phyloP scores from a whole-genome alignment of 441 rosid species.

The Mallotus repandus region DNA sequence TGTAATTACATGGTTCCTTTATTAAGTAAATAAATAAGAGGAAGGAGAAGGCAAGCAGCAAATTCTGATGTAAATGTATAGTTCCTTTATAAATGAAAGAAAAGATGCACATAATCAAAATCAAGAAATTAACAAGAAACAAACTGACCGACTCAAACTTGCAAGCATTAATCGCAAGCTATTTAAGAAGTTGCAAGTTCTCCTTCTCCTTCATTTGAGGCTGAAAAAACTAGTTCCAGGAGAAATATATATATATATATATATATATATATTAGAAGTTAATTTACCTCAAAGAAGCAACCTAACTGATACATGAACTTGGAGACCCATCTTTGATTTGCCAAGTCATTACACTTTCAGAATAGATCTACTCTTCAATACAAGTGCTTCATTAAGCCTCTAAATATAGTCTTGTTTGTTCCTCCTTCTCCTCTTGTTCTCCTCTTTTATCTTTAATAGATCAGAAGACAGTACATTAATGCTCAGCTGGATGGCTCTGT shows the following conservation, averaged over 20 bases:
- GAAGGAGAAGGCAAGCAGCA: too few species aligned
- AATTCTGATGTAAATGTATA: background rate
- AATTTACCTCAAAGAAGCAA: background rate
- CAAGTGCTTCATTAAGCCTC: background rate
- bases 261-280: background rate
- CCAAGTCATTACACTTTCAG: background rate
- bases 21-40: too few species aligned
- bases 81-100: background rate
- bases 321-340: background rate
- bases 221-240: background rate
- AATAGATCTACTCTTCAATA: background rate
- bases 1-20: too few species aligned
- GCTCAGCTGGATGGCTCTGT: constrained; percentile 25
- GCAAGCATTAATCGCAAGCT: background rate
- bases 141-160: background rate
- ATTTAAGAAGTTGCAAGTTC: background rate
- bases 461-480: background rate
- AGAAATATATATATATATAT: background rate
- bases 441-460: background rate
- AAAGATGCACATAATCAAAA: background rate
- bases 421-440: constrained; percentile 3
- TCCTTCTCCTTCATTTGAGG: too few species aligned
- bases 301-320: background rate
- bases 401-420: background rate
- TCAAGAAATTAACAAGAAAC: background rate